A percentile compares a stretch with the other conserved stretches of the same genome.
Conservation (phyloP, 345 rosid genomes). For the Excoecaria cochinchinensis region DNA sequence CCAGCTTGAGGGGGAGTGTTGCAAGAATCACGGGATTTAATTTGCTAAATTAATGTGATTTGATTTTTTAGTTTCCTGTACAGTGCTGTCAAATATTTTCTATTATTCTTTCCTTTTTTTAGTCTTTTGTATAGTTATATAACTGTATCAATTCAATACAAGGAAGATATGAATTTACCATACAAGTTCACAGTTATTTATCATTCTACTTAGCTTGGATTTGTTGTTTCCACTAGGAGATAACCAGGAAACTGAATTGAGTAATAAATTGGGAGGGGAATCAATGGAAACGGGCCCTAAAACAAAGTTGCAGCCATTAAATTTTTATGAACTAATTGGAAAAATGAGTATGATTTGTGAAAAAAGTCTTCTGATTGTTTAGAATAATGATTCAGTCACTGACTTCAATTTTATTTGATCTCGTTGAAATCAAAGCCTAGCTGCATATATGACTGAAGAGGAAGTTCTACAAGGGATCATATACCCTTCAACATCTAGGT, state of each 20-base stretch:
- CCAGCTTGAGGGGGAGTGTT: too few relatives aligned
- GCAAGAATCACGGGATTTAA: too few relatives aligned
- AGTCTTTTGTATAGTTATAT: too few relatives aligned
- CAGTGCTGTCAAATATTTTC: too few relatives aligned
- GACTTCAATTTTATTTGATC: slow-evolving; percentile 12
- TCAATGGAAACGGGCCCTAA: background rate
- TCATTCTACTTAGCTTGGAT: slow-evolving; percentile 1
- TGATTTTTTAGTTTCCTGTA: too few relatives aligned
- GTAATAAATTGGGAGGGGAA: too few relatives aligned
- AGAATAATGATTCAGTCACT: background rate
- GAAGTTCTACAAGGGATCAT: slow-evolving; percentile 79
- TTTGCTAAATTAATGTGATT: too few relatives aligned
- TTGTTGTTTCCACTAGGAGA: background rate
- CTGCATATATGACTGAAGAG: slow-evolving; percentile 86
- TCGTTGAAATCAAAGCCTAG: slow-evolving; percentile 64
- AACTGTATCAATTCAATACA: too few relatives aligned
- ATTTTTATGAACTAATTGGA: background rate
- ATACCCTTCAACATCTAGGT: slow-evolving; percentile 88
- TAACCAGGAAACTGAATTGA: slow-evolving; percentile 5
- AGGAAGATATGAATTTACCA: too few relatives aligned
- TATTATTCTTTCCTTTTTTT: too few relatives aligned
- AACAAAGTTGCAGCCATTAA: slow-evolving; percentile 3
- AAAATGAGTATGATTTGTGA: background rate
- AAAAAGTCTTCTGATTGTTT: background rate
- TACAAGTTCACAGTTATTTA: too few relatives aligned